phyloP scores from a whole-genome alignment of 495 filamentous ascomycete species.

The Podospora comata region DNA sequence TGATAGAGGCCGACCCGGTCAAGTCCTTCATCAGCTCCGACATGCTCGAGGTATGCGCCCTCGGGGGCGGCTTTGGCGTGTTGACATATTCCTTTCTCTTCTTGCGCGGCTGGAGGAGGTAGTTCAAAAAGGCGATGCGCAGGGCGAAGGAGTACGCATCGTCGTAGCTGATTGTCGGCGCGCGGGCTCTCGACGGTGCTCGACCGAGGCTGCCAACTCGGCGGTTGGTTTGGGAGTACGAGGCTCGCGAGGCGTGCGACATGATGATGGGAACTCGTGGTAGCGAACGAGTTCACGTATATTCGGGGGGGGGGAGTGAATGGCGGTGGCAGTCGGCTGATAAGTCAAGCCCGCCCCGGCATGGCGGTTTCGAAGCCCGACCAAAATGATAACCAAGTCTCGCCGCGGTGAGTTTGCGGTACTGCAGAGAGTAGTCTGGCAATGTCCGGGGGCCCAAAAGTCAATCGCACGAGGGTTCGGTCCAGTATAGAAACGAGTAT shows the following conservation, averaged over 20 bases:
- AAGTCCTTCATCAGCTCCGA: slow-evolving; percentile 61
- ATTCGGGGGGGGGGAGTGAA: not conserved
- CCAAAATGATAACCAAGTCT: not conserved
- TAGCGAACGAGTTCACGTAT: slow-evolving; percentile 13
- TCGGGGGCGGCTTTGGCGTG: slow-evolving; percentile 55
- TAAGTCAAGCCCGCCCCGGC: slow-evolving; percentile 6
- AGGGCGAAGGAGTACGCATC: slow-evolving; percentile 89
- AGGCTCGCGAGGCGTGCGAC: slow-evolving; percentile 42
- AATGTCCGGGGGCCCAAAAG: not conserved
- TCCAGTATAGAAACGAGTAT: not conserved
- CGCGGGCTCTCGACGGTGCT: slow-evolving; percentile 37
- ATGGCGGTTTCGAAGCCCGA: not conserved
- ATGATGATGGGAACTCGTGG: slow-evolving; percentile 39
- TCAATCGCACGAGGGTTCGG: not conserved
- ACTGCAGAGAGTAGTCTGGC: not conserved
- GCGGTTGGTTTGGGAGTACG: slow-evolving; percentile 36
- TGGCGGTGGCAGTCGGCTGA: not conserved
- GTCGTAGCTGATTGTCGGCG: slow-evolving; percentile 50
- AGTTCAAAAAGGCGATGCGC: slow-evolving; percentile 85
- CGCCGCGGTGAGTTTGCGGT: not conserved
- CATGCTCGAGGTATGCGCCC: slow-evolving; percentile 67
- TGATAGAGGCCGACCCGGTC: slow-evolving; percentile 39
- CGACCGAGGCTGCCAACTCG: slow-evolving; percentile 46
- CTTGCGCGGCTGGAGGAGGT: slow-evolving; percentile 86
- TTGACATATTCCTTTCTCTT: slow-evolving; percentile 81